Percentiles rank a stretch among this genome's conserved stretches.
Evolutionary conservation across 2,329 filamentous ascomycete species (phyloP).

Genomic region (Hypoxylon sp.): DNA sequence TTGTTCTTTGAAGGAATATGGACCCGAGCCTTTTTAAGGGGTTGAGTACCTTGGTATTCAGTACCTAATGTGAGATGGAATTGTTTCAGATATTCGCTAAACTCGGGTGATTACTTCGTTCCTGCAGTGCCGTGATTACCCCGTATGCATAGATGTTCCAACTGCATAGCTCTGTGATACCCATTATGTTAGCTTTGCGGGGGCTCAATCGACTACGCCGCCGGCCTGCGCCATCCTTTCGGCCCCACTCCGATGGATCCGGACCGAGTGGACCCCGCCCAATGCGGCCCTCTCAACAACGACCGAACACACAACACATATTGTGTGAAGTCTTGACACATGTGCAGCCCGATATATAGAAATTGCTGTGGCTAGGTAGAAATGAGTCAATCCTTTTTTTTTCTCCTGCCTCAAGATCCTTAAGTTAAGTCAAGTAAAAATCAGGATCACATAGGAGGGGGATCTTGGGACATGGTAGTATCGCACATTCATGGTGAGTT

Average conservation of each 20-base stretch:
- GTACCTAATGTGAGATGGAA: neutral
- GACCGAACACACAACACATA: neutral
- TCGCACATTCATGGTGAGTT: neutral
- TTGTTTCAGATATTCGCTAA: neutral
- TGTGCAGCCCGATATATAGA: neutral
- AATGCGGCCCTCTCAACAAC: neutral
- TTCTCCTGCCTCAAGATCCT: neutral
- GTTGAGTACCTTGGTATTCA: neutral
- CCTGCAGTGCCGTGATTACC: neutral
- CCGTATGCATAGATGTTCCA: neutral
- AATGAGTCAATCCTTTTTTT: neutral
- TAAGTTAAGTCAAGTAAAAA: neutral
- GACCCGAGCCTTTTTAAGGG: neutral
- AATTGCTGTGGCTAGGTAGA: neutral
- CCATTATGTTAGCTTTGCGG: neutral
- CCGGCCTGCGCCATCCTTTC: neutral
- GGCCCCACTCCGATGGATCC: neutral
- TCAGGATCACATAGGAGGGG: neutral
- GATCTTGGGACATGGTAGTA: neutral
- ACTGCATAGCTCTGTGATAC: constrained; percentile 15
- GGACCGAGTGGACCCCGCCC: neutral
- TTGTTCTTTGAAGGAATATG: neutral
- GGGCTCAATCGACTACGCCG: neutral
- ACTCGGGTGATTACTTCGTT: neutral
- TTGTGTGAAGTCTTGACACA: neutral